Percentiles rank a stretch among this genome's conserved stretches.
Conservation (phyloP, 2,329 filamentous ascomycete species). For the Scedosporium minutisporum region DNA sequence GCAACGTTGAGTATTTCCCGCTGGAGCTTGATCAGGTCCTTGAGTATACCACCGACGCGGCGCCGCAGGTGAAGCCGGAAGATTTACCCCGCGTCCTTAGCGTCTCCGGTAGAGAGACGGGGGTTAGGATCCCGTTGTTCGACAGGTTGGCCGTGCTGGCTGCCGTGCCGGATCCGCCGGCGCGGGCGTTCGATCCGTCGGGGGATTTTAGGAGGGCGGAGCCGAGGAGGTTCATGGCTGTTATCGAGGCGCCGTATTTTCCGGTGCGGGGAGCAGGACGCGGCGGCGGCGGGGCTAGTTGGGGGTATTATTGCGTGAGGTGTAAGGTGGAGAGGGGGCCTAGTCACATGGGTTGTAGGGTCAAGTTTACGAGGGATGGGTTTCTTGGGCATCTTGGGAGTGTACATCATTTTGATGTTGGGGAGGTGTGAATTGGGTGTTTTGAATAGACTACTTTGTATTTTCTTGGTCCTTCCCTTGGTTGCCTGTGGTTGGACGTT, state of each 20-base stretch:
- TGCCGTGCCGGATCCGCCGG: not conserved
- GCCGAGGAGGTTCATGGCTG: not conserved
- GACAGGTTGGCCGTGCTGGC: not conserved
- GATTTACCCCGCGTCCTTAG: not conserved
- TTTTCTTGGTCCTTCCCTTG: too few species aligned
- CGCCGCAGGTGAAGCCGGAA: not conserved
- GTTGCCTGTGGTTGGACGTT: not conserved
- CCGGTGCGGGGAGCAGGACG: not conserved
- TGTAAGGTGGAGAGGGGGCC: not conserved
- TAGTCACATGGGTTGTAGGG: not conserved
- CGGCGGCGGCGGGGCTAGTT: not conserved
- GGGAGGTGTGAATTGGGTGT: not conserved
- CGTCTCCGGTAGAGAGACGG: not conserved
- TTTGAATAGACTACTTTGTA: not conserved
- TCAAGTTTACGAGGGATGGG: not conserved
- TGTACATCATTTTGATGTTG: not conserved
- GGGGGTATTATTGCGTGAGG: not conserved
- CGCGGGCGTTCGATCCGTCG: not conserved
- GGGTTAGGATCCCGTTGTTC: not conserved
- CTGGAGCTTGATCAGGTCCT: not conserved
- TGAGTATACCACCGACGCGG: not conserved
- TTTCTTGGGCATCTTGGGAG: not conserved
- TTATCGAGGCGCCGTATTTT: not conserved
- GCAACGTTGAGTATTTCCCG: not conserved
- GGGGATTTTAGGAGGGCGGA: not conserved